A percentile compares a stretch with the other conserved stretches of the same genome.
Evolutionary conservation across 208 protist genomes (phyloP).

Genomic region (Wallacemonas sp.): DNA sequence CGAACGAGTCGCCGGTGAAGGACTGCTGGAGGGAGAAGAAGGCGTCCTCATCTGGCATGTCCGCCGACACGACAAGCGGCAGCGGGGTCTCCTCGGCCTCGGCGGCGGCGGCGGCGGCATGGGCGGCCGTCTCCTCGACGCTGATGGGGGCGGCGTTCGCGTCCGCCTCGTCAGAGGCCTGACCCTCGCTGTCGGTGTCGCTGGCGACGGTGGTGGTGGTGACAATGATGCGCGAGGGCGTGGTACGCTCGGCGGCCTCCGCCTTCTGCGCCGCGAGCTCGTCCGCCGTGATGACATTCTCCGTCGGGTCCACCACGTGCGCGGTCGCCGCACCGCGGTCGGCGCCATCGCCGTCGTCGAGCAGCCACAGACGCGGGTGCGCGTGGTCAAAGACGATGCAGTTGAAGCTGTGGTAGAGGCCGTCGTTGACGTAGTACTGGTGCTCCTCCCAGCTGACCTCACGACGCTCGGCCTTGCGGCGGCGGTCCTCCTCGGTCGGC

Average conservation of each 20-base stretch:
- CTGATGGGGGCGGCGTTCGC: background rate
- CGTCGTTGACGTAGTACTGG: constrained; percentile 89
- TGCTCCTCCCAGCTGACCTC: constrained; percentile 32
- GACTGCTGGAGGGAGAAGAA: constrained; percentile 4
- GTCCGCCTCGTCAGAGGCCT: background rate
- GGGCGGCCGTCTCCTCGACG: background rate
- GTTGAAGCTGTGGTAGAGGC: constrained; percentile 88
- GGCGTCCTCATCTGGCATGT: constrained; percentile 4
- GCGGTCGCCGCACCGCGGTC: background rate
- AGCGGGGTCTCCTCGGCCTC: background rate
- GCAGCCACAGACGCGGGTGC: constrained; percentile 47
- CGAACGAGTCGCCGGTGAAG: constrained; percentile 24
- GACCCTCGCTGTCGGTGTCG: background rate
- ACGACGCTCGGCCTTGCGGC: background rate
- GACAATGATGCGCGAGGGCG: background rate
- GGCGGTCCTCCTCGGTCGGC: background rate
- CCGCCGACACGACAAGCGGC: background rate
- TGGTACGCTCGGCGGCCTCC: background rate
- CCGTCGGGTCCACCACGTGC: background rate
- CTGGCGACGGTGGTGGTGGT: constrained; percentile 2
- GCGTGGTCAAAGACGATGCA: constrained; percentile 85
- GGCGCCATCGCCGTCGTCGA: constrained; percentile 39
- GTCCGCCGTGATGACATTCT: background rate
- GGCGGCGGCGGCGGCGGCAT: background rate
- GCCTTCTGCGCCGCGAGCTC: background rate